These are phyloP conservation scores for Monosporozyma aerobia DNA, from an alignment of 805 yeast genomes.

Conservation along the genomic window DNA sequence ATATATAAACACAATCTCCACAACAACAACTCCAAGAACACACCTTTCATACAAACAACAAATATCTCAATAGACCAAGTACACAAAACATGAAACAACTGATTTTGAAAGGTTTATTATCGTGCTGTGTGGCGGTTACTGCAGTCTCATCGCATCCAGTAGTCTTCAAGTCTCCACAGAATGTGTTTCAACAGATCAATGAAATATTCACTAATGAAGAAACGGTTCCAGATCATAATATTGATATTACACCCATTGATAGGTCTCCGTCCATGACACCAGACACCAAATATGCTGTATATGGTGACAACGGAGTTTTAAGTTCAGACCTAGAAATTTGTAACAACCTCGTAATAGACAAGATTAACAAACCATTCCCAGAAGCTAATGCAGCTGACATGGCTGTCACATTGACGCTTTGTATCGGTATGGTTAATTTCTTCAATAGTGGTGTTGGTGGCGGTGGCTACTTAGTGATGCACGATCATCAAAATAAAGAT, in stretches of 20 bases:
- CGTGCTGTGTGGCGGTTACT: not conserved
- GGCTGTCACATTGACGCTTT: slow-evolving; percentile 76
- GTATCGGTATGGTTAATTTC: slow-evolving; percentile 77
- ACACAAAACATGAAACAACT: not conserved
- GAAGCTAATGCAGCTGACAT: slow-evolving; percentile 89
- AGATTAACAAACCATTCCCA: slow-evolving; percentile 23
- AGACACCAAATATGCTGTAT: slow-evolving; percentile 15
- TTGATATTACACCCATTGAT: slow-evolving; percentile 32
- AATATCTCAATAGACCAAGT: not conserved
- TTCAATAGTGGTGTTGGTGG: slow-evolving; percentile 91
- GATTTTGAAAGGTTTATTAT: not conserved
- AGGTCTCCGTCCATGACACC: slow-evolving; percentile 33
- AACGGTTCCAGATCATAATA: slow-evolving; percentile 21
- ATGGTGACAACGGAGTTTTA: slow-evolving; percentile 26
- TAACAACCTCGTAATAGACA: slow-evolving; percentile 20
- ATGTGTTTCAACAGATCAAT: not conserved
- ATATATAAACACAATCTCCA: not conserved
- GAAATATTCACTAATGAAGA: not conserved
- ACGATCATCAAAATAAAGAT: slow-evolving; percentile 29
- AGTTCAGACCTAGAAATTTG: slow-evolving; percentile 33
- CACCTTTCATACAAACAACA: not conserved
- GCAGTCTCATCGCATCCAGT: not conserved
- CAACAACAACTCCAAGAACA: not conserved
- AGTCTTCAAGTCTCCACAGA: not conserved
- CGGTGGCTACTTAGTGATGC: slow-evolving; percentile 58